phyloP scores from a whole-genome alignment of 805 yeast species.

The Candida palmyrensis region DNA sequence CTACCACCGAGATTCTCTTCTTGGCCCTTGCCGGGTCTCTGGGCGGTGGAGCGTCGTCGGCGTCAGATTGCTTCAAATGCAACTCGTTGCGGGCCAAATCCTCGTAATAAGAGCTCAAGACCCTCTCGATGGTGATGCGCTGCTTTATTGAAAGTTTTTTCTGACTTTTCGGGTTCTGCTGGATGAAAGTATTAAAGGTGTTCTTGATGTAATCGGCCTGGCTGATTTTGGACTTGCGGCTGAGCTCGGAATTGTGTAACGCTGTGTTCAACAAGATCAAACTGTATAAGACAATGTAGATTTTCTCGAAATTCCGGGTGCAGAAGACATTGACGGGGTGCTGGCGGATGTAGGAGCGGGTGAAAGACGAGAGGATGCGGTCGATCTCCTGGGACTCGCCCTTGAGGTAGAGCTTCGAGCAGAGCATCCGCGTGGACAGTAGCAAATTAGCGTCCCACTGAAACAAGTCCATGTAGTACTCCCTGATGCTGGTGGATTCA shows the following conservation, averaged over 20 bases:
- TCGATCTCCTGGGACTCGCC: slow-evolving; percentile 85
- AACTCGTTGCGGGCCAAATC: slow-evolving; percentile 35
- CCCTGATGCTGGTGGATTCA: slow-evolving; percentile 37
- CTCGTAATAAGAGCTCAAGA: slow-evolving; percentile 41
- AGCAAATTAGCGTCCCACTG: slow-evolving; percentile 49
- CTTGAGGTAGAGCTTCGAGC: slow-evolving; percentile 62
- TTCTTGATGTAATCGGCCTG: slow-evolving; percentile 38
- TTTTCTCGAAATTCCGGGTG: slow-evolving; percentile 46
- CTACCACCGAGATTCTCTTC: slow-evolving; percentile 16
- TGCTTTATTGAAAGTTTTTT: slow-evolving; percentile 30
- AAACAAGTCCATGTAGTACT: slow-evolving; percentile 43
- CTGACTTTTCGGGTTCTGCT: slow-evolving; percentile 25
- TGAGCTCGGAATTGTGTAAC: slow-evolving; percentile 50
- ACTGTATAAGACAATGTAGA: slow-evolving; percentile 69
- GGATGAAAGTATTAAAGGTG: slow-evolving; percentile 37
- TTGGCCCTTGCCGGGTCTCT: slow-evolving; percentile 4
- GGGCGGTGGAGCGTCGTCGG: slow-evolving; percentile 4
- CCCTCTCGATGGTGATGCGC: slow-evolving; percentile 39
- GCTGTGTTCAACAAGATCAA: slow-evolving; percentile 73
- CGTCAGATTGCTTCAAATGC: slow-evolving; percentile 28
- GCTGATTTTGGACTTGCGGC: slow-evolving; percentile 32
- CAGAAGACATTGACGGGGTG: slow-evolving; percentile 45
- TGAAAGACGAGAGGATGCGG: slow-evolving; percentile 62
- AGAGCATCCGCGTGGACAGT: slow-evolving; percentile 52
- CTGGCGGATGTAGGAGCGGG: slow-evolving; percentile 55